Percentiles rank a stretch among this genome's conserved stretches.
phyloP scores from a whole-genome alignment of 768 basidiomycete species.

The Galerina sulciceps region DNA sequence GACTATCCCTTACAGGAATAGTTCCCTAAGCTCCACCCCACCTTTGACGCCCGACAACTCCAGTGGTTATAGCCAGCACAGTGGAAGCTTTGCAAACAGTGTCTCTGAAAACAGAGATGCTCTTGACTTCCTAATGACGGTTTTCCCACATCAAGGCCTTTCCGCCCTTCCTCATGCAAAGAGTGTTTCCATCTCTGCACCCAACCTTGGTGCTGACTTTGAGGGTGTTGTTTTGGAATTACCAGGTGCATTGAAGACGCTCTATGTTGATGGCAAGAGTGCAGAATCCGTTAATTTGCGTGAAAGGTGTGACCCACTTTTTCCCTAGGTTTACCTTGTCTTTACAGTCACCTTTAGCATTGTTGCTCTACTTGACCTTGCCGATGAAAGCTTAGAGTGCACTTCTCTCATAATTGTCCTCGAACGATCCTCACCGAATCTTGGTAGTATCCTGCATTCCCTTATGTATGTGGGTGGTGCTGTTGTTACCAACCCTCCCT shows the following conservation, averaged over 20 bases:
- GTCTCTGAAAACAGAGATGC: conserved; percentile 60
- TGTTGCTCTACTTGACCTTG: conserved; percentile 85
- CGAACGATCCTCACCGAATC: conserved; percentile 70
- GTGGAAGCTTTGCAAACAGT: conserved; percentile 40
- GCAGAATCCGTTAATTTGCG: conserved; percentile 79
- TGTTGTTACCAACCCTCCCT: conserved; percentile 81
- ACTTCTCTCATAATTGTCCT: conserved; percentile 79
- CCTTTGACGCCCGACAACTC: conserved; percentile 78
- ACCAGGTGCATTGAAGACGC: conserved; percentile 70
- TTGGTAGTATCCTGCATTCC: conserved; percentile 81
- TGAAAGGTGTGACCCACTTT: conserved; percentile 63
- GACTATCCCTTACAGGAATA: conserved; percentile 43
- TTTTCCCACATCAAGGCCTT: conserved; percentile 78
- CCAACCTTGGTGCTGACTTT: conserved; percentile 70
- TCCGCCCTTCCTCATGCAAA: conserved; percentile 72
- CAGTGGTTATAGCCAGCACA: conserved; percentile 47
- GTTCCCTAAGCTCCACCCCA: conserved; percentile 64
- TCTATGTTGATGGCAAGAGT: conserved; percentile 87
- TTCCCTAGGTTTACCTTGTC: not conserved
- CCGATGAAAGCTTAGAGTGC: conserved; percentile 83
- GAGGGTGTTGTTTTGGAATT: conserved; percentile 80
- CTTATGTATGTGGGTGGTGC: conserved; percentile 92
- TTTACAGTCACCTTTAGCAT: conserved; percentile 50
- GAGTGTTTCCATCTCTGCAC: conserved; percentile 73
- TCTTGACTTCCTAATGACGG: conserved; percentile 75